Conservation (phyloP, 2,329 filamentous ascomycete species). For the Alternaria ethzedia region DNA sequence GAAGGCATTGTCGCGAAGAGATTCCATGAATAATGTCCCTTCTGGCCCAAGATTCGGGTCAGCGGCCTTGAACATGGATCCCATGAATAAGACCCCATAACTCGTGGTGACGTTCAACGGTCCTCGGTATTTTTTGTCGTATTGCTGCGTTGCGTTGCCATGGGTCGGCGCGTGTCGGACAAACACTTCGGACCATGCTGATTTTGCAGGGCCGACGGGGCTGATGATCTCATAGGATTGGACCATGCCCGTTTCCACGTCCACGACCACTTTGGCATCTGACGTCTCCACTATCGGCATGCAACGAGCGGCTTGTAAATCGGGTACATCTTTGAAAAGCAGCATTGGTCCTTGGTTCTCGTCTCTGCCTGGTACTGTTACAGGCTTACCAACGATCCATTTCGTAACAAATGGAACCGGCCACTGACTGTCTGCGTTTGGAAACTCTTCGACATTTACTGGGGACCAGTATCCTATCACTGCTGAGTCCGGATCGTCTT, state of each 20-base stretch:
- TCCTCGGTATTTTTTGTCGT: neutral
- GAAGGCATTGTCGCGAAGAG: slow-evolving; percentile 15
- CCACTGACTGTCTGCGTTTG: slow-evolving; percentile 9
- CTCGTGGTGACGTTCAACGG: slow-evolving; percentile 13
- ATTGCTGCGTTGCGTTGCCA: neutral
- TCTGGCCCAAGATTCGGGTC: neutral
- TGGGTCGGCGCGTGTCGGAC: slow-evolving; percentile 3
- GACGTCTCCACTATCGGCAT: slow-evolving; percentile 19
- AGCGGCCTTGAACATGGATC: slow-evolving; percentile 15
- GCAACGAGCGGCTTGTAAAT: slow-evolving; percentile 21
- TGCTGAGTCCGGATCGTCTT: neutral
- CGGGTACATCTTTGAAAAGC: slow-evolving; percentile 10
- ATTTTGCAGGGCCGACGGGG: neutral
- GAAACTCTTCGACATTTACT: neutral
- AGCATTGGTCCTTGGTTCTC: neutral
- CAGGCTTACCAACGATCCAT: slow-evolving; percentile 8
- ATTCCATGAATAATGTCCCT: neutral
- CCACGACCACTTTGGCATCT: slow-evolving; percentile 15
- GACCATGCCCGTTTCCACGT: slow-evolving; percentile 6
- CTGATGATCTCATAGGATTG: slow-evolving; percentile 10
- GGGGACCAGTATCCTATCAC: slow-evolving; percentile 24
- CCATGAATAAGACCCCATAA: slow-evolving; percentile 18
- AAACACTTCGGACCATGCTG: slow-evolving; percentile 4
- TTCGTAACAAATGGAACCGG: slow-evolving; percentile 14
- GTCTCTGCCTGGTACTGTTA: neutral